Evolutionary conservation across 192 early-diverging fungal genomes (phyloP), one percentile per base, ranked within the genome.

Genomic region (Backusella tuberculispora): DNA sequence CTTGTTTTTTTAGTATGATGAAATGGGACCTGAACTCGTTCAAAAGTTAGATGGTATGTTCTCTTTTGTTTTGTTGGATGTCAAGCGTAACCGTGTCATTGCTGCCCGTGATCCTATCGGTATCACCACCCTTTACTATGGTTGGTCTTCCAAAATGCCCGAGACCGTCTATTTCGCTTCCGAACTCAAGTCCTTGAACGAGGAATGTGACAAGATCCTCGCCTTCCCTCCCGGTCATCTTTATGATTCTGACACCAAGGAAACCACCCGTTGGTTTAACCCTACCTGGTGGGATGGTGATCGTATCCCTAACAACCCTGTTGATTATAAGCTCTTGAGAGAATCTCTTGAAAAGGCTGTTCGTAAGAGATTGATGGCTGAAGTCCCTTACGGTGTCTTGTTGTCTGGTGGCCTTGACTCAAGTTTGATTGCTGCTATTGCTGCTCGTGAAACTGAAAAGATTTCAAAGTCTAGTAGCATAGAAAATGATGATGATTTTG

Each of bases 21-120:
- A 96, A 81, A 86, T 90, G 70, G 96, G 94, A 37, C 77, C 85
- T 7, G 94, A 94, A n/a, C 87, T 97, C 60, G 86, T 95, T 74
- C 80, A 90, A 64, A 85, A 92, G 73, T 90, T 99, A 40, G 98
- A 99, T 80, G 98, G 98, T 74, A 97, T 99, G 93, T 99, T 94
- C 85, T 92, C 94, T 26, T 99, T 97, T 86, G 92, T 95, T 1
- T 90, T 99, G 21, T 90, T 95, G 76, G 98, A 99, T 81, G 78
- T 85, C 15, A 90, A 88, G 75, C 89, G 87, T 73, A 90, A 96
- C 84, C 83, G 90, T 42, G 87, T 95, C 76, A 84, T 99, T 70
- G 95, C 93, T n/a, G 96, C 95, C 26, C 94, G 98, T 76, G 98
- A 99, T 77, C 95, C 96, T 70, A 94, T 99, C 81, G 98, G 98